phyloP scores from a whole-genome alignment of 805 yeast species.

The Candida railenensis region DNA sequence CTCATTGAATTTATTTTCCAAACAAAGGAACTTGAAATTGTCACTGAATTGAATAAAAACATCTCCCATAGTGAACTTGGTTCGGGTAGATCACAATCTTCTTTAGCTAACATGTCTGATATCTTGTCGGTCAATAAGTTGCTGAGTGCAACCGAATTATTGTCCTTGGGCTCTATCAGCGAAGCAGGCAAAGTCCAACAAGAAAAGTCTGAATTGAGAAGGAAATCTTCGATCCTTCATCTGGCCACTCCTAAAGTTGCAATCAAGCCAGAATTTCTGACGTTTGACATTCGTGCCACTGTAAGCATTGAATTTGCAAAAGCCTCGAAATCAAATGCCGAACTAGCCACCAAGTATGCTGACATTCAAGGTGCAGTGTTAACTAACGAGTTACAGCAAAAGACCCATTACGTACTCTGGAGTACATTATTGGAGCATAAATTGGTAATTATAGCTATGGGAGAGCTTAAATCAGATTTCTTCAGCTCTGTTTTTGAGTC shows the following conservation, averaged over 20 bases:
- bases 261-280: conserved; percentile 24
- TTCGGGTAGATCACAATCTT: conserved; percentile 29
- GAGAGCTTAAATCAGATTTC: conserved; percentile 31
- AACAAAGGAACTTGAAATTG: conserved; percentile 32
- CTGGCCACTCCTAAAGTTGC: conserved; percentile 29
- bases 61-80: conserved; percentile 34
- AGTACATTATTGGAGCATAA: conserved; percentile 16
- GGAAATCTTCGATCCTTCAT: conserved; percentile 27
- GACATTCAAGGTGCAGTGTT: conserved; percentile 37
- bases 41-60: conserved; percentile 36
- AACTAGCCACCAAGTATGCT: conserved; percentile 12
- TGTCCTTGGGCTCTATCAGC: conserved; percentile 15
- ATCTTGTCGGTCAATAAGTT: conserved; percentile 19
- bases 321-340: conserved; percentile 5
- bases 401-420: conserved; percentile 36
- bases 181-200: conserved; percentile 9
- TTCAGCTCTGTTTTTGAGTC: conserved; percentile 16
- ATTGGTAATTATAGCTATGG: conserved; percentile 29
- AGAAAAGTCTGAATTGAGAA: conserved; percentile 3
- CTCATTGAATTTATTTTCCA: conserved; percentile 31
- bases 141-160: conserved; percentile 18
- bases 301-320: not conserved
- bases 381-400: conserved; percentile 37
- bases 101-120: conserved; percentile 27
- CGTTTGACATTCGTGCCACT: conserved; percentile 5